Conservation (phyloP, 2,329 filamentous ascomycete genomes). For the Microsporum ferrugineum region DNA sequence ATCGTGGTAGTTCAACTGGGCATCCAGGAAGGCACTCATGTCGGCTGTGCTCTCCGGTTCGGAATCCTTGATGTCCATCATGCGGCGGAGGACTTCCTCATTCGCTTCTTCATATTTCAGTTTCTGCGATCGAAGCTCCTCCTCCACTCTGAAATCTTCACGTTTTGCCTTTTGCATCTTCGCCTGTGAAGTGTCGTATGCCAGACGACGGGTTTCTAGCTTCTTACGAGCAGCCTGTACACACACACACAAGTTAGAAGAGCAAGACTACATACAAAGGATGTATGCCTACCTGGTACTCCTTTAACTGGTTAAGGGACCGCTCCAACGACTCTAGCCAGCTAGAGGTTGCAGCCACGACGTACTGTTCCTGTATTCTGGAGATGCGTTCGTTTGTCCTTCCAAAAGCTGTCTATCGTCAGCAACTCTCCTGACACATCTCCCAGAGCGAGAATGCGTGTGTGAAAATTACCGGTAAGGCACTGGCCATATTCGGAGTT, state of each 20-base stretch:
- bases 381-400: conserved; percentile 80
- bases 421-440: background rate
- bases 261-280: background rate
- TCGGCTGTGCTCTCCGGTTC: conserved; percentile 74
- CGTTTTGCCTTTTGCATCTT: conserved; percentile 92
- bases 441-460: background rate
- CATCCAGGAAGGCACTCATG: conserved; percentile 70
- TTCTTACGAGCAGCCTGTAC: conserved; percentile 70
- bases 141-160: conserved; percentile 86
- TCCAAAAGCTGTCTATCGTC: conserved; percentile 51
- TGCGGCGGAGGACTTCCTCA: conserved; percentile 80
- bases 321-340: conserved; percentile 91
- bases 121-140: conserved; percentile 81
- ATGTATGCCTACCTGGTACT: conserved; percentile 63
- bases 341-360: conserved; percentile 61
- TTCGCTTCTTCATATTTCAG: conserved; percentile 93
- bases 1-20: conserved; percentile 84
- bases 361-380: conserved; percentile 72
- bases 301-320: conserved; percentile 88
- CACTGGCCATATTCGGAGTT: conserved; percentile 88
- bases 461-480: conserved; percentile 50
- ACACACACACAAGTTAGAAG: background rate
- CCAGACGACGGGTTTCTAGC: conserved; percentile 76
- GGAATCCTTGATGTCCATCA: conserved; percentile 92
- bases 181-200: conserved; percentile 76